phyloP scores from a whole-genome alignment of 192 early-diverging fungal genomes.

The Gaertneriomyces sp. region DNA sequence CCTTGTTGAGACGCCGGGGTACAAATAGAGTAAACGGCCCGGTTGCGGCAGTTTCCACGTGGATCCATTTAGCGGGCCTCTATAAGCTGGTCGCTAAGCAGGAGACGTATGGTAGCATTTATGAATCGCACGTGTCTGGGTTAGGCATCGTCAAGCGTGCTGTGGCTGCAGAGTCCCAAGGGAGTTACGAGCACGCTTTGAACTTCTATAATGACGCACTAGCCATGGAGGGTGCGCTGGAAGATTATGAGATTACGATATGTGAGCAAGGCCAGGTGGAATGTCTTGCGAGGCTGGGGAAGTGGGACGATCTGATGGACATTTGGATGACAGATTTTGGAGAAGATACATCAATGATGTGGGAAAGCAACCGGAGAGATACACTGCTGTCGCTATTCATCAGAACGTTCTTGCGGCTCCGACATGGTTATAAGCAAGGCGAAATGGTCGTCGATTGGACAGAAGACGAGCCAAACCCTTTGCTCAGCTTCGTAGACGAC shows the following conservation, averaged over 20 bases:
- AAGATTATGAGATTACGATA: slow-evolving; percentile 10
- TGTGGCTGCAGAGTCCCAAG: slow-evolving; percentile 57
- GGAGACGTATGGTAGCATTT: slow-evolving; percentile 60
- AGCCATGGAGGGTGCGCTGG: slow-evolving; percentile 4
- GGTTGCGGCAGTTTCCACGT: slow-evolving; percentile 26
- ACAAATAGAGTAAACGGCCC: background rate
- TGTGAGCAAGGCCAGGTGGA: slow-evolving; percentile 48
- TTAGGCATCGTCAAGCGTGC: slow-evolving; percentile 38
- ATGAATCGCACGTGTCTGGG: slow-evolving; percentile 30
- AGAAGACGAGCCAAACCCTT: slow-evolving; percentile 47
- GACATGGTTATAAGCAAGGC: slow-evolving; percentile 32
- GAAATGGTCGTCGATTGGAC: slow-evolving; percentile 47
- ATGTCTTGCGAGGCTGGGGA: slow-evolving; percentile 58
- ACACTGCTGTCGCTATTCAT: slow-evolving; percentile 57
- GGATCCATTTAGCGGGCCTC: slow-evolving; percentile 59
- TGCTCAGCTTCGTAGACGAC: slow-evolving; percentile 48
- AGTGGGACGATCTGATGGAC: slow-evolving; percentile 59
- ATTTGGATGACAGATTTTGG: slow-evolving; percentile 54
- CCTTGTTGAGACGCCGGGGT: background rate
- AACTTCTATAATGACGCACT: slow-evolving; percentile 12
- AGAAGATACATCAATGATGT: slow-evolving; percentile 42
- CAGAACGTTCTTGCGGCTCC: slow-evolving; percentile 48
- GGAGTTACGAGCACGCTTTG: slow-evolving; percentile 54
- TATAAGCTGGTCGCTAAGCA: slow-evolving; percentile 62
- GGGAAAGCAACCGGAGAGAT: slow-evolving; percentile 50